Evolutionary conservation across 495 filamentous ascomycete species (phyloP).

Genomic region (Astrothelium subdiscretum): DNA sequence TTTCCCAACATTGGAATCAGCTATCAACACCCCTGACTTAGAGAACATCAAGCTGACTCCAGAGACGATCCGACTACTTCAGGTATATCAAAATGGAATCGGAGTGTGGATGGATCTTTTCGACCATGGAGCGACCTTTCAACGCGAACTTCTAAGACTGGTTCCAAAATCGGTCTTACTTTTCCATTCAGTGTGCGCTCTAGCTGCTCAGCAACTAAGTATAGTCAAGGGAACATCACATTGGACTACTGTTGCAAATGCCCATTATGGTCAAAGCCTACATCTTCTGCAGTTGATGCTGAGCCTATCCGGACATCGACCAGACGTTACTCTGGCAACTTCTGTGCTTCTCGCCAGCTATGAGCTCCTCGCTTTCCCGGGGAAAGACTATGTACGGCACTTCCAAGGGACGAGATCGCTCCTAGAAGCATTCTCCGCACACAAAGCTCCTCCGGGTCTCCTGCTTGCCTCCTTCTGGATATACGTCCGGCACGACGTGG

Average conservation of each 20-base stretch:
- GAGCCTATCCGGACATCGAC: background rate
- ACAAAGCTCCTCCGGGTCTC: background rate
- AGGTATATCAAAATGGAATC: background rate
- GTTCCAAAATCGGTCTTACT: background rate
- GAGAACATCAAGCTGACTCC: background rate
- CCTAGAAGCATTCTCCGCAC: background rate
- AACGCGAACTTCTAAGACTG: background rate
- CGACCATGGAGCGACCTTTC: background rate
- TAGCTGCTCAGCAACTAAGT: background rate
- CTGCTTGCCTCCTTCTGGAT: background rate
- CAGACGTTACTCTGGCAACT: background rate
- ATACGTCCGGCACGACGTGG: background rate
- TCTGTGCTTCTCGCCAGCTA: background rate
- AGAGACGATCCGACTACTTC: background rate
- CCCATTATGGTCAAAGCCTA: background rate
- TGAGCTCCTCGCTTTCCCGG: background rate
- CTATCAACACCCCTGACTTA: background rate
- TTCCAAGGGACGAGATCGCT: background rate
- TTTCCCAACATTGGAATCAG: background rate
- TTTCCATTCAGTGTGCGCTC: background rate
- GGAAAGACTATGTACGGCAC: background rate
- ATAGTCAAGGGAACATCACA: background rate
- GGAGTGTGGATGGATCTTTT: background rate
- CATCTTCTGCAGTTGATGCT: background rate
- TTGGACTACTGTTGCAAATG: background rate